phyloP scores from a whole-genome alignment of 2,329 filamentous ascomycete species.

The Colletotrichum simmondsii region DNA sequence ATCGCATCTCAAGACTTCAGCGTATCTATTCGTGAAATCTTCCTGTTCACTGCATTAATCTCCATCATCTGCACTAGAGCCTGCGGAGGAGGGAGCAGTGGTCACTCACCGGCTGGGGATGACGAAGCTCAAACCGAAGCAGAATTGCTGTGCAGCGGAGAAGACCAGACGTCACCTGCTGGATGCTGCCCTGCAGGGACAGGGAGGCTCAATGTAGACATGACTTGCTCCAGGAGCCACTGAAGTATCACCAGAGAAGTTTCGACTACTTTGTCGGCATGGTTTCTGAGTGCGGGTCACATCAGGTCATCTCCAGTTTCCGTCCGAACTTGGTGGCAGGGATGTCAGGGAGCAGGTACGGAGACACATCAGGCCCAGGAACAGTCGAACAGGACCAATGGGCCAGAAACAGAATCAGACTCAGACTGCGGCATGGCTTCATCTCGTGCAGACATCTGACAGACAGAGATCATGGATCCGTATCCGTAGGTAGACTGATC shows the following conservation, averaged over 20 bases:
- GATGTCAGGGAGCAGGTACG: neutral
- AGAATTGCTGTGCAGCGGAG: neutral
- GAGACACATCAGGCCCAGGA: neutral
- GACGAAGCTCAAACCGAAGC: neutral
- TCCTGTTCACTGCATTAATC: neutral
- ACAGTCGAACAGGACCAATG: neutral
- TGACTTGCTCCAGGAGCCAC: neutral
- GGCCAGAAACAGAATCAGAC: neutral
- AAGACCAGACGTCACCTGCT: neutral
- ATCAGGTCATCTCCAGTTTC: neutral
- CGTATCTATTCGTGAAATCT: neutral
- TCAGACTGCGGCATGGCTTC: neutral
- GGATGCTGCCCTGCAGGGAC: neutral
- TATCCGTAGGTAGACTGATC: neutral
- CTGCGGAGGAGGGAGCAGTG: neutral
- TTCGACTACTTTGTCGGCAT: neutral
- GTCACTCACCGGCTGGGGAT: neutral
- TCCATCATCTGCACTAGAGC: no score
- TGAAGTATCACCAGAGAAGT: neutral
- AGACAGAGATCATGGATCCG: neutral
- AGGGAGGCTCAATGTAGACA: neutral
- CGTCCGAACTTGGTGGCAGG: neutral
- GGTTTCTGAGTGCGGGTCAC: neutral
- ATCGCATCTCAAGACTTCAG: no score
- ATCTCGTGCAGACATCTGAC: neutral